phyloP scores from a whole-genome alignment of 2,329 filamentous ascomycete genomes.

The Aureobasidium sp. region DNA sequence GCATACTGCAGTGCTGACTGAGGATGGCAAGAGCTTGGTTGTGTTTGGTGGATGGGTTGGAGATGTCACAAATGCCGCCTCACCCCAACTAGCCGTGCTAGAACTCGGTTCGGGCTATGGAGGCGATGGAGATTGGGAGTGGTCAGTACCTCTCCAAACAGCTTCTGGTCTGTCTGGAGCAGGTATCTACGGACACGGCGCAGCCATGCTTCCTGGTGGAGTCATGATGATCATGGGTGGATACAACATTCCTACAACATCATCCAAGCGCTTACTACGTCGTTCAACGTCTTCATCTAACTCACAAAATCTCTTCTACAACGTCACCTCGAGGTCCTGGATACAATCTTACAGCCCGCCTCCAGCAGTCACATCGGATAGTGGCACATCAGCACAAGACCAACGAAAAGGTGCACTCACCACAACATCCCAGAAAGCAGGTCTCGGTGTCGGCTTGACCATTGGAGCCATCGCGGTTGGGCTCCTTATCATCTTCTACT shows the following conservation, averaged over 20 bases:
- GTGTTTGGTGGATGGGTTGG: constrained; percentile 91
- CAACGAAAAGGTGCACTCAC: constrained; percentile 29
- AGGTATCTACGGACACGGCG: constrained; percentile 54
- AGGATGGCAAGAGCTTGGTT: constrained; percentile 69
- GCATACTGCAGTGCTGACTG: constrained; percentile 72
- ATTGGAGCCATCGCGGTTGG: constrained; percentile 35
- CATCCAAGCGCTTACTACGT: constrained; percentile 24
- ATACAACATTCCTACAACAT: constrained; percentile 39
- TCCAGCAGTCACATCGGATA: constrained; percentile 1
- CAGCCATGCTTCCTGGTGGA: constrained; percentile 50
- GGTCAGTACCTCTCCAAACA: constrained; percentile 52
- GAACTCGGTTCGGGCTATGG: constrained; percentile 67
- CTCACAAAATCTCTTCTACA: constrained; percentile 48
- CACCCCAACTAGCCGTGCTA: constrained; percentile 72
- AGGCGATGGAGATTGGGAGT: constrained; percentile 53
- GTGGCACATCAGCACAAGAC: constrained; percentile 17
- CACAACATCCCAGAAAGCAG: constrained; percentile 37
- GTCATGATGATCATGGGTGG: constrained; percentile 55
- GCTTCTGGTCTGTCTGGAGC: constrained; percentile 31
- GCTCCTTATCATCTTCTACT: constrained; percentile 34
- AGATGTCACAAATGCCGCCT: constrained; percentile 62
- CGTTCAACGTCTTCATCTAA: constrained; percentile 32
- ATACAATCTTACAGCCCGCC: constrained; percentile 45
- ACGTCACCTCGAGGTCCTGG: constrained; percentile 53
- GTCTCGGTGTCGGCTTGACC: constrained; percentile 36